Evolutionary conservation across 805 yeast species (phyloP).

Genomic region (Spathaspora sp.): DNA sequence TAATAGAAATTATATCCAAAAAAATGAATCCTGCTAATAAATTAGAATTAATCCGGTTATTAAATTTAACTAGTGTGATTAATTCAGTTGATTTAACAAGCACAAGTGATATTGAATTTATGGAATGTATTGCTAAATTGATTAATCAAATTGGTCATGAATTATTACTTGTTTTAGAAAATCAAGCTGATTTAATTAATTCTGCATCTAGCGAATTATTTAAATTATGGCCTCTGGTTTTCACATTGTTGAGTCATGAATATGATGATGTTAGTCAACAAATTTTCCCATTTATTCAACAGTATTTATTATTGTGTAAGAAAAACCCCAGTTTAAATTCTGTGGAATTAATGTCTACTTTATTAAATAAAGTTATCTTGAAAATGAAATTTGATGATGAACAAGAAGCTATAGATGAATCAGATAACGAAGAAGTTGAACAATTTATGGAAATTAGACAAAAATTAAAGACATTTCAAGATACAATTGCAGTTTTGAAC

Average conservation of each 20-base stretch:
- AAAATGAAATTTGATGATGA: conserved; percentile 81
- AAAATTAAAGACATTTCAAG: conserved; percentile 77
- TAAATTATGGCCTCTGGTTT: conserved; percentile 66
- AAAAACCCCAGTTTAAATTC: conserved; percentile 39
- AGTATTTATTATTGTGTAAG: conserved; percentile 66
- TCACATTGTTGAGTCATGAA: conserved; percentile 71
- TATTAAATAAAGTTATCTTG: conserved; percentile 65
- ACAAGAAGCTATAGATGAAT: conserved; percentile 53
- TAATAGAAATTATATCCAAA: conserved; percentile 65
- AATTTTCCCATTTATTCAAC: conserved; percentile 76
- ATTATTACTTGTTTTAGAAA: conserved; percentile 59
- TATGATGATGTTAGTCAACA: conserved; percentile 86
- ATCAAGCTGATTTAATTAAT: conserved; percentile 39
- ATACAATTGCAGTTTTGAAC: conserved; percentile 59
- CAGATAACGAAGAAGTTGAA: conserved; percentile 68
- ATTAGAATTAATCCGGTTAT: conserved; percentile 61
- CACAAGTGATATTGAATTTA: conserved; percentile 54
- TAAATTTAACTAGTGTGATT: conserved; percentile 60
- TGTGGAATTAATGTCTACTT: conserved; percentile 52
- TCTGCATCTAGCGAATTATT: conserved; percentile 45
- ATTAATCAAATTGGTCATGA: conserved; percentile 74
- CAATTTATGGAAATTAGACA: conserved; percentile 78
- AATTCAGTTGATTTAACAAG: conserved; percentile 22
- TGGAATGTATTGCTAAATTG: conserved; percentile 73
- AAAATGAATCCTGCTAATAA: conserved; percentile 76